Evolutionary conservation across 1,139 yeast species (phyloP), one percentile per base, ranked within the genome.

Genomic region (Candida sanyaensis): DNA sequence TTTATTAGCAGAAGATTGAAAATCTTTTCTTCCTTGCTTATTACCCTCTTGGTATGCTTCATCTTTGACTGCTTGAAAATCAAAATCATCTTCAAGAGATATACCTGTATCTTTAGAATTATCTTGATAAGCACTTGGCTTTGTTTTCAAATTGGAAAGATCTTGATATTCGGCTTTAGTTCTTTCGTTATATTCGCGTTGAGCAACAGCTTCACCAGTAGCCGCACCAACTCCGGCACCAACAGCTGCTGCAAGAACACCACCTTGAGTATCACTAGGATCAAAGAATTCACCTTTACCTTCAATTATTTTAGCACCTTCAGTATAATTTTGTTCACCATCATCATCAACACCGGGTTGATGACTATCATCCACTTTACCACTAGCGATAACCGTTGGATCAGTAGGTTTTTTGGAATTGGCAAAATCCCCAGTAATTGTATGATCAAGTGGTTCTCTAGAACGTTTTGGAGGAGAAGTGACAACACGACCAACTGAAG

Each of bases 201-300:
- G 5, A 17, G 29, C 33, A 2, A 17, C 17, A 17, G 29, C 28
- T n/a, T 12, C 13, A 13, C 9, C 37, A 37, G 72, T 72, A 26
- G 28, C 28, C 6, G 28, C 28, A 26, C 9, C 28, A 2, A 4
- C 28, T 3, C 28, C 45, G 26, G 49, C 50, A 17, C 41, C 36
- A 27, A 33, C 32, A 27, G 52, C 32, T 2, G 44, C 37, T 10
- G 24, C 17, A 3, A 47, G 46, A 17, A 49, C 43, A 29, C 53
- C 53, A 37, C 53, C 53, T 38, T 50, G 53, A 33, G 75, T 68
- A 51, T 69, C 75, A 52, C 55, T 63, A 8, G 77, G 75, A 47
- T 70, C 68, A 49, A 61, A 72, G 50, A 60, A 71, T 42, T 57
- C 57, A 4, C 77, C 77, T 6, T 61, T 51, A 21, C 76, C 77